Evolutionary conservation across 495 filamentous ascomycete genomes (phyloP).

Genomic region (Lepraria neglecta): DNA sequence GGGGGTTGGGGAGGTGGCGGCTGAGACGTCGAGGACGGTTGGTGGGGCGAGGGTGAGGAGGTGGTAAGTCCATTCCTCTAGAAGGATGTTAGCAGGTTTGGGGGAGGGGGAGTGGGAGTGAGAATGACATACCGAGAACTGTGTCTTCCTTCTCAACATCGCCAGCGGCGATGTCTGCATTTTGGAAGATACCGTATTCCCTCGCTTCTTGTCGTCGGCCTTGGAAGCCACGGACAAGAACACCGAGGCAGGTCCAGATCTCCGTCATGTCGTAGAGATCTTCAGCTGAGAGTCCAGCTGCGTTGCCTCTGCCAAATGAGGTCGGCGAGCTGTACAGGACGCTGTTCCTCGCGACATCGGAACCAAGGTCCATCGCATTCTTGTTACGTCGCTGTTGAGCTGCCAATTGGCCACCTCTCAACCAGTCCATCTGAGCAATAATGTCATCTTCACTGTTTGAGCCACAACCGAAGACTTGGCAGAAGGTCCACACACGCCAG

Average conservation of each 20-base stretch:
- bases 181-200: constrained; percentile 50
- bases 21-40: constrained; percentile 50
- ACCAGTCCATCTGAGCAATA: constrained; percentile 59
- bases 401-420: constrained; percentile 51
- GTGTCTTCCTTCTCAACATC: constrained; percentile 50
- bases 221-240: constrained; percentile 53
- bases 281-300: constrained; percentile 46
- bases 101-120: neutral
- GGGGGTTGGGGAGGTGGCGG: constrained; percentile 40
- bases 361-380: constrained; percentile 39
- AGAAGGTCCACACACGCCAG: constrained; percentile 67
- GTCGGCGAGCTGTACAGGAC: constrained; percentile 52
- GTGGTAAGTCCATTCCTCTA: constrained; percentile 60
- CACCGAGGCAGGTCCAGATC: constrained; percentile 58
- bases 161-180: constrained; percentile 39
- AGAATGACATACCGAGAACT: constrained; percentile 44
- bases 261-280: constrained; percentile 62
- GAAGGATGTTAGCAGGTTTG: constrained; percentile 30
- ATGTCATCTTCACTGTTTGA: constrained; percentile 57
- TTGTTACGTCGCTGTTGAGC: constrained; percentile 35
- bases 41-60: constrained; percentile 55
- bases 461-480: constrained; percentile 56
- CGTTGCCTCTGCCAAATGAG: constrained; percentile 55
- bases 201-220: constrained; percentile 51
- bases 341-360: constrained; percentile 44